phyloP scores from a whole-genome alignment of 176 grass and related monocot genomes.

The Poa annua region DNA sequence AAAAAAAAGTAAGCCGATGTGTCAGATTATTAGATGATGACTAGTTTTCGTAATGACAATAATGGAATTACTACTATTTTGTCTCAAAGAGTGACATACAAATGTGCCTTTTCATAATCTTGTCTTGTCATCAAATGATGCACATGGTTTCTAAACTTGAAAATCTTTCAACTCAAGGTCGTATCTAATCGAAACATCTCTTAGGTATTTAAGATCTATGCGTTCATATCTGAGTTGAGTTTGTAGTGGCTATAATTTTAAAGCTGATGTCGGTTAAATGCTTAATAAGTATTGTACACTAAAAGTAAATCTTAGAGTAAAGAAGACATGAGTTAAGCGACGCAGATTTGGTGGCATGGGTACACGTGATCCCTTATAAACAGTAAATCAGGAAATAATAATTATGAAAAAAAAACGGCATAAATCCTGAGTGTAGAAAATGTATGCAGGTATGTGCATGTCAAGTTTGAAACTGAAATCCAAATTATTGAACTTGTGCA shows the following conservation, averaged over 20 bases:
- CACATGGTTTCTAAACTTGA: neutral
- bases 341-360: too few species aligned
- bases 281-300: neutral
- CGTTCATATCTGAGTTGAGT: neutral
- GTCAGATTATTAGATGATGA: neutral
- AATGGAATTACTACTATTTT: neutral
- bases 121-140: neutral
- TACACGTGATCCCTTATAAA: too few species aligned
- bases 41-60: neutral
- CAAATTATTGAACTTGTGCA: too few species aligned
- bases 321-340: neutral
- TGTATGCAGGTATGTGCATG: too few species aligned
- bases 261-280: neutral
- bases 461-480: too few species aligned
- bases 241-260: neutral
- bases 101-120: neutral
- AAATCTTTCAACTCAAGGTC: neutral
- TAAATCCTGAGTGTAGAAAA: too few species aligned
- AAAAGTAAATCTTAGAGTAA: neutral
- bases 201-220: neutral
- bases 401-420: too few species aligned
- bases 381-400: too few species aligned
- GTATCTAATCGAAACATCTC: neutral
- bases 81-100: neutral
- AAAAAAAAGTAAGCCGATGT: neutral